Percentiles rank a stretch among this genome's conserved stretches.
Evolutionary conservation across 371 early-diverging fungal genomes (phyloP).

Genomic region (Rhizopus microsporus): DNA sequence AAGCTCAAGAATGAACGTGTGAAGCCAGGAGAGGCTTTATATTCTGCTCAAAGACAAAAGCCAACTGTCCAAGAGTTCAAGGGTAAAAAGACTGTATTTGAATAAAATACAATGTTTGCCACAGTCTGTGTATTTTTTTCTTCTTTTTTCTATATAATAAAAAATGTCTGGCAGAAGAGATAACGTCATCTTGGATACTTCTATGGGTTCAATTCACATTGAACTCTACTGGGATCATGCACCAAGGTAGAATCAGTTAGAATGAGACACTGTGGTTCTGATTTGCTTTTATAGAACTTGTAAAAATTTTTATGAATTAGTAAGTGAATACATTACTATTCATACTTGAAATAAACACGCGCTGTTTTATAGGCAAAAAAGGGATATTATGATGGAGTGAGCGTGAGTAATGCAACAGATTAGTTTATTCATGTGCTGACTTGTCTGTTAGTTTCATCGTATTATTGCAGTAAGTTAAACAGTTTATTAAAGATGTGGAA

Average conservation of each 20-base stretch:
- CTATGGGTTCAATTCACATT: constrained; percentile 66
- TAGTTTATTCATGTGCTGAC: neutral
- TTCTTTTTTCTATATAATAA: constrained; percentile 2
- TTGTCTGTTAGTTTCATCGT: constrained; percentile 70
- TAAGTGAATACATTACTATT: constrained; percentile 21
- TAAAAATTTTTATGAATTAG: constrained; percentile 77
- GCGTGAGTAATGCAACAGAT: constrained; percentile 43
- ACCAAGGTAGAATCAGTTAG: constrained; percentile 45
- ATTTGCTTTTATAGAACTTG: constrained; percentile 50
- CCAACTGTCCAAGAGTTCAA: constrained; percentile 64
- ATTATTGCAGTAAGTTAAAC: constrained; percentile 62
- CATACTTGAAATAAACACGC: neutral
- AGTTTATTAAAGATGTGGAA: neutral
- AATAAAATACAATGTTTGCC: constrained; percentile 8
- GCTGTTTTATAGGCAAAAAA: constrained; percentile 51
- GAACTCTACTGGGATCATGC: constrained; percentile 77
- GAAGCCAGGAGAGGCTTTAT: constrained; percentile 53
- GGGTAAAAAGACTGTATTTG: constrained; percentile 67
- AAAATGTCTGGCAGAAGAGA: constrained; percentile 22
- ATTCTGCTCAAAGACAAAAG: constrained; percentile 51
- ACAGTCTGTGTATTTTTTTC: neutral
- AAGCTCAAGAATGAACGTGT: constrained; percentile 37
- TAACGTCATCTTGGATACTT: constrained; percentile 61
- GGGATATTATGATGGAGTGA: constrained; percentile 70
- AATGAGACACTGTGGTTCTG: neutral